Evolutionary conservation across 2,329 filamentous ascomycete genomes (phyloP).

Genomic region (Dactylellina parvicollis): DNA sequence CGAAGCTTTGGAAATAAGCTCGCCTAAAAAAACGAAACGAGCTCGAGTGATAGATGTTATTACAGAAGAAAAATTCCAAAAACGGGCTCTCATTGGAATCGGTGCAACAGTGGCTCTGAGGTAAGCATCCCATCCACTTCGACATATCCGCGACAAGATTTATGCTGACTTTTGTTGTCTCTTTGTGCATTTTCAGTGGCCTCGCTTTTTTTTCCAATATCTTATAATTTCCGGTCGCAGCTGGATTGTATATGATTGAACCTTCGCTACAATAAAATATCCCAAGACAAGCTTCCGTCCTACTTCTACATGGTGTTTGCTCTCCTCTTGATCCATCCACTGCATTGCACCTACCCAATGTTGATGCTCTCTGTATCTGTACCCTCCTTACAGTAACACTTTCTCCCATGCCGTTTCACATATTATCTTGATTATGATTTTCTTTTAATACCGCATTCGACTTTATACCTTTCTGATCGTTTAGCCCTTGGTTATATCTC

Average conservation of each 20-base stretch:
- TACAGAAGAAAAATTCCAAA: slow-evolving; percentile 85
- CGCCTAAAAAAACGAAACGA: slow-evolving; percentile 79
- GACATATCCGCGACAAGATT: background rate
- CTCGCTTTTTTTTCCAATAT: slow-evolving; percentile 46
- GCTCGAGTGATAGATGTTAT: slow-evolving; percentile 76
- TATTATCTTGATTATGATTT: background rate
- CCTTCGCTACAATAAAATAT: no score
- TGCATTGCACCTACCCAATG: no score
- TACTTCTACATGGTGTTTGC: no score
- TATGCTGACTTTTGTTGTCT: background rate
- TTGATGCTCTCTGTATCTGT: no score
- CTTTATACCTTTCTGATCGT: background rate
- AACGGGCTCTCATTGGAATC: slow-evolving; percentile 84
- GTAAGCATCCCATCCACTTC: slow-evolving; percentile 69
- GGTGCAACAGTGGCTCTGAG: slow-evolving; percentile 87
- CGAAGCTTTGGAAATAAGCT: slow-evolving; percentile 61
- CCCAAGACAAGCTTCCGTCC: no score
- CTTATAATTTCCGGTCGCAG: slow-evolving; percentile 16
- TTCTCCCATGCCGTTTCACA: no score
- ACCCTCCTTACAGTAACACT: no score
- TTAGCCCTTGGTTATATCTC: background rate
- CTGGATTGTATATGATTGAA: slow-evolving; percentile 4
- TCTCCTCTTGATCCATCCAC: no score
- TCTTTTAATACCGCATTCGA: background rate
- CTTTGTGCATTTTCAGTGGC: background rate